Percentiles rank a stretch among this genome's conserved stretches.
phyloP scores from a whole-genome alignment of 257 asterid genomes.

The Plantago elongata region DNA sequence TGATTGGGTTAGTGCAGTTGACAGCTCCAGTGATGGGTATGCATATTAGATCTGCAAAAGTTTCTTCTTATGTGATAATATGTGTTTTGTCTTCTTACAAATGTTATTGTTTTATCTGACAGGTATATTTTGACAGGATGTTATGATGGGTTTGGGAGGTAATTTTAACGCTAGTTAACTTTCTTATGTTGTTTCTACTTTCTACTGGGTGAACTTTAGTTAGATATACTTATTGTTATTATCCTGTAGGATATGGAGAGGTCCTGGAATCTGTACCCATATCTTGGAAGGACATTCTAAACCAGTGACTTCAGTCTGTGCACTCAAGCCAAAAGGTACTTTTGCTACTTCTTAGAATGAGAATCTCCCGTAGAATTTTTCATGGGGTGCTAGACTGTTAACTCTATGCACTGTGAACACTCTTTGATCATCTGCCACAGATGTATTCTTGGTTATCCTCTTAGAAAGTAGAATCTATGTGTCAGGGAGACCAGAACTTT shows the following conservation, averaged over 20 bases:
- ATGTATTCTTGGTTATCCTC: neutral
- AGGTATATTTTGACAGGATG: conserved; percentile 92
- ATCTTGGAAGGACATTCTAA: conserved; percentile 79
- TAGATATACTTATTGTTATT: conserved; percentile 18
- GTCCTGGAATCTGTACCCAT: conserved; percentile 76
- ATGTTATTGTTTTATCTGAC: conserved; percentile 21
- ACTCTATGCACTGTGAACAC: neutral
- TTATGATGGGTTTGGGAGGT: conserved; percentile 96
- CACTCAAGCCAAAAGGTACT: conserved; percentile 55
- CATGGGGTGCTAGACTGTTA: no score
- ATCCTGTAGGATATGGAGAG: conserved; percentile 72
- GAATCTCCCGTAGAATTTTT: neutral
- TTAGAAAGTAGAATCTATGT: neutral
- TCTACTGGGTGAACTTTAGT: conserved; percentile 6
- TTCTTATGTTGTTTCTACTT: neutral
- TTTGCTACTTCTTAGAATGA: neutral
- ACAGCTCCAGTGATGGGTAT: conserved; percentile 76
- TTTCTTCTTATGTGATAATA: conserved; percentile 5
- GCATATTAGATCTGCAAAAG: conserved; percentile 16
- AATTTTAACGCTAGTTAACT: conserved; percentile 10
- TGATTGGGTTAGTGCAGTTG: conserved; percentile 98
- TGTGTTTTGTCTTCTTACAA: neutral
- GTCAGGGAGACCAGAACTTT: no score
- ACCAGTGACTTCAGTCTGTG: conserved; percentile 76
- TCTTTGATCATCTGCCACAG: neutral